A percentile compares a stretch with the other conserved stretches of the same genome.
Conservation (phyloP, 2,329 filamentous ascomycete genomes). For the Ophiostoma ips region DNA sequence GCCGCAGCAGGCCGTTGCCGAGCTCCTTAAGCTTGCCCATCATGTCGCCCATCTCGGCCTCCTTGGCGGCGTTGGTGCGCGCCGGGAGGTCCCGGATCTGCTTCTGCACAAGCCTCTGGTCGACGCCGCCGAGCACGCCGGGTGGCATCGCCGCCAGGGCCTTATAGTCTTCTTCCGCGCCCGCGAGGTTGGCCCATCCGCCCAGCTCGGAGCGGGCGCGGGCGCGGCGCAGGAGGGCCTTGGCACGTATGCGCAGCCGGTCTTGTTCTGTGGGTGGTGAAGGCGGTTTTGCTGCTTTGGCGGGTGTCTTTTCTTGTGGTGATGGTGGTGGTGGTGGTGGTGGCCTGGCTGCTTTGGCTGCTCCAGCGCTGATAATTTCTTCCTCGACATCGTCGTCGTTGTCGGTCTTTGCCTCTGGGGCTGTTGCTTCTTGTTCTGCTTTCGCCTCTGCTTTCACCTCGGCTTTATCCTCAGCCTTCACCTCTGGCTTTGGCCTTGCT, state of each 20-base stretch:
- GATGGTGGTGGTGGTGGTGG: conserved; percentile 10
- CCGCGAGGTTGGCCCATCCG: conserved; percentile 68
- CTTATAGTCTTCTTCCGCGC: conserved; percentile 70
- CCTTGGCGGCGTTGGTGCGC: conserved; percentile 61
- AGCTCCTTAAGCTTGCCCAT: conserved; percentile 91
- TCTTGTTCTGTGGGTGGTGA: conserved; percentile 32
- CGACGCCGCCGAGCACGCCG: conserved; percentile 44
- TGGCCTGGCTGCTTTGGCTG: conserved; percentile 30
- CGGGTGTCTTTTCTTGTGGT: conserved; percentile 12
- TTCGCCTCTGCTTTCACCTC: background rate
- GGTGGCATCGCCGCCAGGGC: conserved; percentile 30
- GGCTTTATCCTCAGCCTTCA: conserved; percentile 17
- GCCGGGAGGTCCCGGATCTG: conserved; percentile 54
- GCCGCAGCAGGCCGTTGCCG: conserved; percentile 81
- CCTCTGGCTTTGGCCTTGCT: conserved; percentile 20
- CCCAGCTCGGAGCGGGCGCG: conserved; percentile 56
- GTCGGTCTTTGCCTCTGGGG: conserved; percentile 39
- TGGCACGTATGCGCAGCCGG: conserved; percentile 63
- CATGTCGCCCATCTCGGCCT: conserved; percentile 88
- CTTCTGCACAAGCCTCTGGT: conserved; percentile 51
- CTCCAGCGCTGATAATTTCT: conserved; percentile 46
- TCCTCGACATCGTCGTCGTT: conserved; percentile 36
- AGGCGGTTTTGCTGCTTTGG: conserved; percentile 1
- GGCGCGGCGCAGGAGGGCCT: conserved; percentile 68
- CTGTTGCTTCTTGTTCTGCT: conserved; percentile 17